These are phyloP conservation scores for Lojkania enalia DNA, from an alignment of 2,329 filamentous ascomycete genomes.

Conservation along the genomic window DNA sequence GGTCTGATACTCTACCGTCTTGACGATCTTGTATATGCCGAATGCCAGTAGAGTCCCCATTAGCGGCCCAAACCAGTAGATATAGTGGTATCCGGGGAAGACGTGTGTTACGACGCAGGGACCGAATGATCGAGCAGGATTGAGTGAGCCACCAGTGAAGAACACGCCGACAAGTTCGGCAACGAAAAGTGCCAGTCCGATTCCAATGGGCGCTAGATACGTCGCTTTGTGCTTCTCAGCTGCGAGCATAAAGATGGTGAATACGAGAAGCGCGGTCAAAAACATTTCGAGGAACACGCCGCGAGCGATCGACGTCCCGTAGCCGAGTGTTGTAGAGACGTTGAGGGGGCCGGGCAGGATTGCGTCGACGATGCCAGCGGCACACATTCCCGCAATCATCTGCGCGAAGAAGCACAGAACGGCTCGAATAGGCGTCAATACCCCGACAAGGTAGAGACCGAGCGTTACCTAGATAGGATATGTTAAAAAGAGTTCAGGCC, in stretches of 20 bases:
- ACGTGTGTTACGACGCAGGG: constrained; percentile 44
- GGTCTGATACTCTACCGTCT: constrained; percentile 47
- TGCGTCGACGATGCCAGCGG: constrained; percentile 40
- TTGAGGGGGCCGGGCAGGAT: constrained; percentile 40
- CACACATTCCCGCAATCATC: constrained; percentile 43
- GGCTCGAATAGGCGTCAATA: constrained; percentile 29
- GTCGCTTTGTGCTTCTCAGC: constrained; percentile 75
- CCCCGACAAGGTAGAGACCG: constrained; percentile 41
- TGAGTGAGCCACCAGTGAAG: constrained; percentile 50
- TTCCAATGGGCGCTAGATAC: constrained; percentile 70
- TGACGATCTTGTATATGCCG: constrained; percentile 46
- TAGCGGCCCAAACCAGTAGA: constrained; percentile 47
- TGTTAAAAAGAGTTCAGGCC: too few relatives aligned
- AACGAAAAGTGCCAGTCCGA: constrained; percentile 72
- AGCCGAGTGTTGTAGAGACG: constrained; percentile 42
- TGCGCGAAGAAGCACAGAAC: constrained; percentile 39
- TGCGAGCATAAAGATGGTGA: constrained; percentile 62
- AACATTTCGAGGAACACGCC: constrained; percentile 49
- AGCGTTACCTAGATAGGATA: constrained; percentile 45
- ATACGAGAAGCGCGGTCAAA: constrained; percentile 44
- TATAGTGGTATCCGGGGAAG: constrained; percentile 48
- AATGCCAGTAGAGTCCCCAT: constrained; percentile 44
- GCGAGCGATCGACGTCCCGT: constrained; percentile 31
- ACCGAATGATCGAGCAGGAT: constrained; percentile 48
- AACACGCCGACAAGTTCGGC: constrained; percentile 54